phyloP scores from a whole-genome alignment of 2,329 filamentous ascomycete genomes.

The Colletotrichum euphorbiae region DNA sequence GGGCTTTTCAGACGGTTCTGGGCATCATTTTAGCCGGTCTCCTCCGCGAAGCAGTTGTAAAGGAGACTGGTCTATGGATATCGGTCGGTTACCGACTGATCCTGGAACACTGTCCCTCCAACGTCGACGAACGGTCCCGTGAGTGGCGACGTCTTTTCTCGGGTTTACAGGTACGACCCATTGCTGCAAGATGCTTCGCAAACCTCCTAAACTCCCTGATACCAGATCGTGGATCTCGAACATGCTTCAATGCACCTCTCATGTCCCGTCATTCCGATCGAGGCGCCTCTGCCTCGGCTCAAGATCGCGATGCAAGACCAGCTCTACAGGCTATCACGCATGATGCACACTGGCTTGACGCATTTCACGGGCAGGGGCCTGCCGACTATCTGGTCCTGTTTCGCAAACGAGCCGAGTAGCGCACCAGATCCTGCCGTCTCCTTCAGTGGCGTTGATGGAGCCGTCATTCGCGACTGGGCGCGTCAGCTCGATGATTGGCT shows the following conservation, averaged over 20 bases:
- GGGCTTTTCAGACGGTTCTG: conserved; percentile 56
- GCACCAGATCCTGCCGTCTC: conserved; percentile 42
- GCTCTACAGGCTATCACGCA: conserved; percentile 54
- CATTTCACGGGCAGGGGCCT: conserved; percentile 56
- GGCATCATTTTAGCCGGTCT: conserved; percentile 56
- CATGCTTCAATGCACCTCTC: conserved; percentile 57
- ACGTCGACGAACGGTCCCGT: conserved; percentile 51
- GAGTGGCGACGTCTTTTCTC: conserved; percentile 56
- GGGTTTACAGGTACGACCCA: conserved; percentile 41
- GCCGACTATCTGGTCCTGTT: conserved; percentile 57
- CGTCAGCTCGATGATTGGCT: conserved; percentile 56
- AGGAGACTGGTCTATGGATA: conserved; percentile 57
- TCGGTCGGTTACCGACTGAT: conserved; percentile 55
- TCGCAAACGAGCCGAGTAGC: conserved; percentile 40
- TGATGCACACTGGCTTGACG: conserved; percentile 58
- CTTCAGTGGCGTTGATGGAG: conserved; percentile 54
- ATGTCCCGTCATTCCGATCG: conserved; percentile 54
- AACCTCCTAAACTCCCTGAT: neutral
- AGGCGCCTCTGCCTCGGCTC: conserved; percentile 52
- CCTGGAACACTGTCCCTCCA: conserved; percentile 54
- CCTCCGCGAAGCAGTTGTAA: conserved; percentile 54
- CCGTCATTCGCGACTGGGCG: conserved; percentile 57
- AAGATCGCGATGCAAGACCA: conserved; percentile 54
- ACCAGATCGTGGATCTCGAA: conserved; percentile 57
- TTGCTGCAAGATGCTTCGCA: rapidly evolving